phyloP scores from a whole-genome alignment of 257 asterid species.

The Henckelia pumila region DNA sequence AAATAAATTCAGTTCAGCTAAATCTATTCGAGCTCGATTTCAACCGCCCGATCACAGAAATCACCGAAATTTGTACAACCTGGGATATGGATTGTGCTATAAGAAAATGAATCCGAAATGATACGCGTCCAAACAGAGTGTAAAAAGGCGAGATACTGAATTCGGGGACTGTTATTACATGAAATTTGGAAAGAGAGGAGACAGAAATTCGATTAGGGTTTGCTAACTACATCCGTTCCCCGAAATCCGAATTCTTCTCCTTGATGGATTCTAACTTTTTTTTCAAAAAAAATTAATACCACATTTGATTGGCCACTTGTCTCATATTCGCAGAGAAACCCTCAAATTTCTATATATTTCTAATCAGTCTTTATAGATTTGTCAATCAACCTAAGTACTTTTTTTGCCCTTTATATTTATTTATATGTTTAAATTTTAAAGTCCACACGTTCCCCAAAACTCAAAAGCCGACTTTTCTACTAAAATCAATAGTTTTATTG shows the following conservation, averaged over 20 bases:
- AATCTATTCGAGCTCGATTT: conserved; percentile 22
- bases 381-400: too few species aligned
- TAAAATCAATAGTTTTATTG: too few species aligned
- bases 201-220: conserved; percentile 40
- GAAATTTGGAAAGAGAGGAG: conserved; percentile 28
- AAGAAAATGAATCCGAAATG: conserved; percentile 19
- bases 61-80: conserved; percentile 18
- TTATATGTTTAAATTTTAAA: too few species aligned
- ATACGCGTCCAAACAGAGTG: conserved; percentile 23
- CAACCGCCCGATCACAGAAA: conserved; percentile 19
- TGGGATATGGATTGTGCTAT: conserved; percentile 20
- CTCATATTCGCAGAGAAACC: too few species aligned
- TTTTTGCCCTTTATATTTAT: too few species aligned
- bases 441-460: too few species aligned
- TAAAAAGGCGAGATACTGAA: conserved; percentile 22
- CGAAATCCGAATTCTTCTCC: not conserved
- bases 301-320: not conserved
- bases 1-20: conserved; percentile 21
- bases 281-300: too few species aligned
- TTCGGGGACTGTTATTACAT: conserved; percentile 16
- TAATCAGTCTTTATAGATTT: too few species aligned
- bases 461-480: too few species aligned
- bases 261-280: not conserved
- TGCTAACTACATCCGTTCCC: conserved; percentile 20
- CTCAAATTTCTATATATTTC: too few species aligned